Evolutionary conservation across 2,329 filamentous ascomycete species (phyloP).

Genomic region (Fusarium siculi): DNA sequence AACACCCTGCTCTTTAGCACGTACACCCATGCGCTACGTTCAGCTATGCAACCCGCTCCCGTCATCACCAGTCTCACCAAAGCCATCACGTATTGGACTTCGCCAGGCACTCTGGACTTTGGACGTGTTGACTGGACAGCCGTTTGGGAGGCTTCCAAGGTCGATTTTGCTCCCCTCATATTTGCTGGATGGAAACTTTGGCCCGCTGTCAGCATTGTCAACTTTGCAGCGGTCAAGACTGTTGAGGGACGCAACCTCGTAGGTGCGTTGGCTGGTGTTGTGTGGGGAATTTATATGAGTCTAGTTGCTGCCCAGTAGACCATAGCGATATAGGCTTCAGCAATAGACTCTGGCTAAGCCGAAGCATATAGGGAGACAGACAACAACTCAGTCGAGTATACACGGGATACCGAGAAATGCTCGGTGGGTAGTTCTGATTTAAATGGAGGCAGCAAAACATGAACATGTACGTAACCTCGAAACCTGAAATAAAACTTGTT

Average conservation of each 20-base stretch:
- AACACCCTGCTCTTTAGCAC: constrained; percentile 74
- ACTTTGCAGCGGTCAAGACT: constrained; percentile 76
- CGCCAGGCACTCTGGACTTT: constrained; percentile 56
- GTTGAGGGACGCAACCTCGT: constrained; percentile 76
- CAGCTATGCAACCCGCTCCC: constrained; percentile 57
- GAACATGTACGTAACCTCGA: too few relatives aligned
- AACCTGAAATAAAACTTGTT: neutral
- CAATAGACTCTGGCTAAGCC: neutral
- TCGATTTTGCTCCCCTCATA: constrained; percentile 73
- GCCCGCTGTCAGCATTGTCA: constrained; percentile 75
- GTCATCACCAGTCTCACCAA: constrained; percentile 51
- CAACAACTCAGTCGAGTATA: neutral
- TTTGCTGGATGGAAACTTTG: constrained; percentile 76
- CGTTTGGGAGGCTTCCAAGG: constrained; percentile 56
- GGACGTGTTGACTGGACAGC: constrained; percentile 55
- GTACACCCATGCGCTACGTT: constrained; percentile 67
- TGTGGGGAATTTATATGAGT: constrained; percentile 81
- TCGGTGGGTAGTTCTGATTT: neutral
- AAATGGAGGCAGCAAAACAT: neutral
- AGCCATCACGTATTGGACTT: constrained; percentile 50
- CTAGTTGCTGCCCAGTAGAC: constrained; percentile 59
- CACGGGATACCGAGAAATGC: neutral
- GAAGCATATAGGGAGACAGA: neutral
- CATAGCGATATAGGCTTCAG: neutral
- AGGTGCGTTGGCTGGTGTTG: constrained; percentile 76